These are phyloP conservation scores for Saussurea involucrata DNA, from an alignment of 129 eudicot genomes.

Conservation along the genomic window DNA sequence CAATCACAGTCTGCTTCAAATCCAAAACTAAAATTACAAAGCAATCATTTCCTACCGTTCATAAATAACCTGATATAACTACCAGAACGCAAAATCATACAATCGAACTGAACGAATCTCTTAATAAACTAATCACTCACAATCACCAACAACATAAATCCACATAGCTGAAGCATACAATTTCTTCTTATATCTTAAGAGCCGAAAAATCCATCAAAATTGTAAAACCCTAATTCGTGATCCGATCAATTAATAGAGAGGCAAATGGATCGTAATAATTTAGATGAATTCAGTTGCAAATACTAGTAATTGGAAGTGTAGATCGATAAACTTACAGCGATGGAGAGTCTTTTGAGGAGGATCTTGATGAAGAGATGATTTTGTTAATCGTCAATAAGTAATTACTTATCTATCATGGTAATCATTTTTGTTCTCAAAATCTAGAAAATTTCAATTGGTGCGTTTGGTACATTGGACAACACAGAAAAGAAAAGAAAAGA, in stretches of 20 bases:
- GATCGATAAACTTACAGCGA: conserved; percentile 35
- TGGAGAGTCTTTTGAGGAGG: conserved; percentile 13
- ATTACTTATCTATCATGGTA: too few relatives aligned
- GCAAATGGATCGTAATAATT: not conserved
- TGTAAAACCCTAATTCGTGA: conserved; percentile 16
- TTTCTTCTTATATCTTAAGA: not conserved
- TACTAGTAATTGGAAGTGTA: conserved; percentile 6
- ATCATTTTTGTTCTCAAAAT: too few relatives aligned
- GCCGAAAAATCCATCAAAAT: not conserved
- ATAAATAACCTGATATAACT: not conserved
- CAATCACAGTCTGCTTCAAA: conserved; percentile 14
- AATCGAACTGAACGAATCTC: conserved; percentile 7
- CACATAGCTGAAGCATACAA: not conserved
- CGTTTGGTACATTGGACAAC: too few relatives aligned
- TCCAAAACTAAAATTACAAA: conserved; percentile 9
- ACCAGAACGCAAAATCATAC: not conserved
- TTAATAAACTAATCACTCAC: not conserved
- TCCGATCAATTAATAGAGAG: conserved; percentile 6
- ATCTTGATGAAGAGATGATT: conserved; percentile 16
- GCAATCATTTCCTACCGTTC: conserved; percentile 6
- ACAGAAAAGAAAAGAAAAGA: too few relatives aligned
- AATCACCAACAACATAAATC: conserved; percentile 11
- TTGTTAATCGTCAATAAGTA: conserved; percentile 1
- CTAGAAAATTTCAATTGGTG: too few relatives aligned
- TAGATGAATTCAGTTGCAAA: conserved; percentile 1